Percentiles rank a stretch among this genome's conserved stretches.
Evolutionary conservation across 495 filamentous ascomycete genomes (phyloP).

Genomic region (Hypoxylon trugodes): DNA sequence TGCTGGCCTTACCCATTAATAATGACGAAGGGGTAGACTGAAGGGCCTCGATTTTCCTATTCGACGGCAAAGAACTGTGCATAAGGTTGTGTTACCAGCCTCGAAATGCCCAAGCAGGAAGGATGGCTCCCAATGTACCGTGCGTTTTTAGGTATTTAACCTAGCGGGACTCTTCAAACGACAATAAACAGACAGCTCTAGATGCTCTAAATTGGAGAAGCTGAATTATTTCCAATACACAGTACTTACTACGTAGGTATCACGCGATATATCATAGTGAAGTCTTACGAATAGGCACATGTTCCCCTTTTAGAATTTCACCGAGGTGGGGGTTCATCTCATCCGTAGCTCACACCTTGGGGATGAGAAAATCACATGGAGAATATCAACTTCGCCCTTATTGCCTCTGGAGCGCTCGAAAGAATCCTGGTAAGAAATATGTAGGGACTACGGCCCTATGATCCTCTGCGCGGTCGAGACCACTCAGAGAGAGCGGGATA

Average conservation of each 20-base stretch:
- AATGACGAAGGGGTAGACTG: constrained; percentile 20
- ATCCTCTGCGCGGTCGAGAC: not conserved
- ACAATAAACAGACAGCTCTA: constrained; percentile 25
- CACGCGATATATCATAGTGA: not conserved
- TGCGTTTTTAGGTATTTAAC: too few species aligned
- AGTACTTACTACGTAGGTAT: not conserved
- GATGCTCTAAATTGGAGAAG: constrained; percentile 18
- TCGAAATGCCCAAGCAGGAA: constrained; percentile 24
- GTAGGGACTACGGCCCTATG: not conserved
- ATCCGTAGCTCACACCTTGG: too few species aligned
- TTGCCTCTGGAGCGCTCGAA: constrained; percentile 1
- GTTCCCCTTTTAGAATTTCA: constrained; percentile 28
- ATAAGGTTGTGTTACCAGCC: constrained; percentile 40
- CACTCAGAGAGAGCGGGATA: constrained; percentile 12
- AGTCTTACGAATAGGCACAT: constrained; percentile 7
- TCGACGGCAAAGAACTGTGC: constrained; percentile 37
- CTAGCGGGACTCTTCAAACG: constrained; percentile 22
- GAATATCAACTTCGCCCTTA: not conserved
- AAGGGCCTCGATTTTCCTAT: constrained; percentile 23
- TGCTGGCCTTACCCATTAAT: constrained; percentile 35
- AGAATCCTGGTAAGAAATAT: not conserved
- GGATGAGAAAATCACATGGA: constrained; percentile 8
- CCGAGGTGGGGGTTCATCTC: constrained; percentile 29
- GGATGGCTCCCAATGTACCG: constrained; percentile 6
- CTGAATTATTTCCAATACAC: not conserved